Evolutionary conservation across 768 basidiomycete genomes (phyloP).

Genomic region (Lanmaoa rubissima): DNA sequence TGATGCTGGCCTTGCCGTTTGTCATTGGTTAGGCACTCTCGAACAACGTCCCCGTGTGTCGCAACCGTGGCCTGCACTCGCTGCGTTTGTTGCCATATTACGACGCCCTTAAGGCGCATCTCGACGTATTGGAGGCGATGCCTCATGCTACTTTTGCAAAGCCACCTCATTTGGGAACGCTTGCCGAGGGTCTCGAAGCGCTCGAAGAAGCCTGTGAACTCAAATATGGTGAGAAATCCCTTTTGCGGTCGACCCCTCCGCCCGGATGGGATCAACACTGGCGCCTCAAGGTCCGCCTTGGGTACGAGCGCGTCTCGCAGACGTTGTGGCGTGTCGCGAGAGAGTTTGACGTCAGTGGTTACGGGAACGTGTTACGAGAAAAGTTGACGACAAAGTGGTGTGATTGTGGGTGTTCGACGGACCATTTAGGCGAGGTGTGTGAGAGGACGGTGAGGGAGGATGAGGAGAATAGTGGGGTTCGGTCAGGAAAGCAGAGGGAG

Average conservation of each 20-base stretch:
- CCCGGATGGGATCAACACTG: constrained; percentile 56
- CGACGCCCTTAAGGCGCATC: constrained; percentile 56
- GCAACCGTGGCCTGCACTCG: constrained; percentile 64
- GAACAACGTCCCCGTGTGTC: constrained; percentile 65
- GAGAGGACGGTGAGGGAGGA: constrained; percentile 70
- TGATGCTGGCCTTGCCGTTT: not conserved
- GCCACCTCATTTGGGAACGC: constrained; percentile 61
- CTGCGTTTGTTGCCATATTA: constrained; percentile 61
- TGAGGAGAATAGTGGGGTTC: constrained; percentile 56
- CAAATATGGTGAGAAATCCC: constrained; percentile 46
- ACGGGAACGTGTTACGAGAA: constrained; percentile 65
- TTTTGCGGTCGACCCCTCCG: constrained; percentile 29
- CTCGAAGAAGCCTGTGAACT: constrained; percentile 65
- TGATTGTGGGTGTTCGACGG: constrained; percentile 78
- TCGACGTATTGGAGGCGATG: constrained; percentile 58
- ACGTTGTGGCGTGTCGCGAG: constrained; percentile 68
- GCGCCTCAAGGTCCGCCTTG: constrained; percentile 55
- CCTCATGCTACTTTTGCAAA: constrained; percentile 58
- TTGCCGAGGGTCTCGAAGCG: constrained; percentile 56
- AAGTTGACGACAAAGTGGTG: constrained; percentile 77
- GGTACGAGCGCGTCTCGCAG: constrained; percentile 62
- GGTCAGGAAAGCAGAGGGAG: constrained; percentile 66
- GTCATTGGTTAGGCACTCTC: constrained; percentile 54
- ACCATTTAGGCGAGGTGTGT: constrained; percentile 75
- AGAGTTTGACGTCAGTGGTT: constrained; percentile 73